Percentiles rank a stretch among this genome's conserved stretches.
phyloP scores from a whole-genome alignment of 768 basidiomycete species.

The Pisolithus tinctorius region DNA sequence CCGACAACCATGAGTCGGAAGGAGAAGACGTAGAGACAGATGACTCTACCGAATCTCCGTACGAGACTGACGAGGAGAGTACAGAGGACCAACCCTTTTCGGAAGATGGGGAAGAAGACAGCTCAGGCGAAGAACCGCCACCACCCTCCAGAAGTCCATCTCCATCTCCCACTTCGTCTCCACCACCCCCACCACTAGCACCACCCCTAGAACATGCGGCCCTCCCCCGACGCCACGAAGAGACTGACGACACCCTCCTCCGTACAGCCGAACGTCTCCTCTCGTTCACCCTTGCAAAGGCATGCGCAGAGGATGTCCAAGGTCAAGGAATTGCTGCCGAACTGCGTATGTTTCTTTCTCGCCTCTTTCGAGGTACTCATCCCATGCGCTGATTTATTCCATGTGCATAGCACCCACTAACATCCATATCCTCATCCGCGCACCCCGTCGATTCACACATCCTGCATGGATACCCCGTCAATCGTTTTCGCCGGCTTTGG shows the following conservation, averaged over 20 bases:
- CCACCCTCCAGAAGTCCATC: slow-evolving; percentile 23
- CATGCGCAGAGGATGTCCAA: slow-evolving; percentile 34
- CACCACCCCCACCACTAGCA: slow-evolving; percentile 1
- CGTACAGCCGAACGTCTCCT: slow-evolving; percentile 34
- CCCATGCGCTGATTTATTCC: not conserved
- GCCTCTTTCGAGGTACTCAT: not conserved
- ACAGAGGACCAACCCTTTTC: too few species aligned
- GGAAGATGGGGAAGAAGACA: not conserved
- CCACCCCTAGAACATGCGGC: not conserved
- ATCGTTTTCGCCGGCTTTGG: slow-evolving; percentile 32
- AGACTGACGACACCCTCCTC: slow-evolving; percentile 20
- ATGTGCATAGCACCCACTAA: slow-evolving; percentile 38
- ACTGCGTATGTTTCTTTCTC: slow-evolving; percentile 25
- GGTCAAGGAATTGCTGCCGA: slow-evolving; percentile 33
- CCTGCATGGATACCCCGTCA: slow-evolving; percentile 43
- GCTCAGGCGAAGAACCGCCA: slow-evolving; percentile 3
- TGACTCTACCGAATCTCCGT: not conserved
- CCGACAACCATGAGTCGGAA: not conserved
- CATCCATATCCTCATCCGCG: slow-evolving; percentile 40
- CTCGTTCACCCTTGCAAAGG: slow-evolving; percentile 38
- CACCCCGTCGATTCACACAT: slow-evolving; percentile 41
- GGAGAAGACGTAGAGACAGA: slow-evolving; percentile 4
- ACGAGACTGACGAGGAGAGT: slow-evolving; percentile 5
- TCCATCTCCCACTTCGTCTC: slow-evolving; percentile 22
- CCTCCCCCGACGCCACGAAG: slow-evolving; percentile 17